Base-by-base conservation (phyloP, 2,329 filamentous ascomycete species). In the Colletotrichum orchidophilum region DNA sequence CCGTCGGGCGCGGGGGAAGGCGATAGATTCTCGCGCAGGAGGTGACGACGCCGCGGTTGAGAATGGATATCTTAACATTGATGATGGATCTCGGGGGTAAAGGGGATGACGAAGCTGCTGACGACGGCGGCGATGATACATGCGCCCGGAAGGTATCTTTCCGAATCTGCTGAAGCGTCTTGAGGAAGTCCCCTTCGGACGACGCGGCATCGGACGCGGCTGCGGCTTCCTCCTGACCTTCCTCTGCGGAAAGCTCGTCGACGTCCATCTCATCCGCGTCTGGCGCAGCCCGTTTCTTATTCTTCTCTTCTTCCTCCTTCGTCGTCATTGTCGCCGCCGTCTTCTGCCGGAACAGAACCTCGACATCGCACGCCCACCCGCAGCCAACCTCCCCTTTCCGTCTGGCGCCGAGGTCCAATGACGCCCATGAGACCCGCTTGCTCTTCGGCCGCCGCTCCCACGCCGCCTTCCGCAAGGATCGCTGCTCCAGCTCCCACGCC, bases 361-460 rank as follows among this genome's bases (percentile, higher is more conserved):
- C 92, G 87, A 94, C 97, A 77, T 97, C 94, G 81, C 94, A 97
- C 11, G 90, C 89, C 87, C 94, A 94, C 0, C 95, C 95, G 63
- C 89, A 83, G 1, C 96, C 96, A 35, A 97, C 77, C 79, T 98
- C 96, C 1, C 96, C 96, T 77, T 91, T 95, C 63, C 90, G 88
- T 1, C 89, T 91, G 49, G 88, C 87, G 0, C 94, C 94, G 11
- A 98, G 83, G 75, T 94, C 88, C 12, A 98, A 83, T 5, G 89
- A 91, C 21, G 90, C 87, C 89, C 92, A 98, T 68, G 92, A 91
- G 1, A 90, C 83, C 63, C 95, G 88, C 81, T 96, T 97, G 26
- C 94, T 93, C 80, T 94, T 96, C 0, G 96, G 95, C 59, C 91
- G 89, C 63, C 88, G 88, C 62, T 92, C 90, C 95, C 95, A 97